Evolutionary conservation across 305 asterid genomes (phyloP).

Genomic region (Rubia tinctorum): DNA sequence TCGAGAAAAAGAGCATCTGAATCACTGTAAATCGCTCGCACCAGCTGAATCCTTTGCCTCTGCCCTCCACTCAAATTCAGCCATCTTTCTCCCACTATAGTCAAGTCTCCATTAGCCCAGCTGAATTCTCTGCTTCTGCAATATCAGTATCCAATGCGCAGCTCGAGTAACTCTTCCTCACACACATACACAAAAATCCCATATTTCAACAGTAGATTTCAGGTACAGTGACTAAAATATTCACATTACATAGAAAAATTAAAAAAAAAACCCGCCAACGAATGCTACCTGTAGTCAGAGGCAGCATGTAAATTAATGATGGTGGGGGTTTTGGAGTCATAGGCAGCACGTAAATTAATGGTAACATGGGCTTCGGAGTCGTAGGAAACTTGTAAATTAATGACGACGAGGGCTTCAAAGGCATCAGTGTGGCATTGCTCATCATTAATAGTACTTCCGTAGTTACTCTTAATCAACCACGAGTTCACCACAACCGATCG

Average conservation of each 20-base stretch:
- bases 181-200: background rate
- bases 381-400: too few species aligned
- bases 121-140: constrained; percentile 12
- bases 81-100: constrained; percentile 71
- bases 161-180: too few species aligned
- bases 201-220: background rate
- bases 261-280: background rate
- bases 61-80: constrained; percentile 77
- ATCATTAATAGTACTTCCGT: constrained; percentile 94
- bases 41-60: constrained; percentile 77
- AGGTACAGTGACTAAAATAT: background rate
- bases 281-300: constrained; percentile 73
- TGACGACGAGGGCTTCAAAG: too few species aligned
- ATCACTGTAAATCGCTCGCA: constrained; percentile 65
- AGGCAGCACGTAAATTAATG: constrained; percentile 36
- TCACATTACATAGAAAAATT: background rate
- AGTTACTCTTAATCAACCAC: constrained; percentile 97
- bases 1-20: constrained; percentile 65
- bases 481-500: constrained; percentile 97
- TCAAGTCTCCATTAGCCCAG: constrained; percentile 71
- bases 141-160: constrained; percentile 68
- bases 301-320: constrained; percentile 31
- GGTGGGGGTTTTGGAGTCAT: too few species aligned
- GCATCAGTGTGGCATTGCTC: constrained; percentile 99
- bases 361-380: constrained; percentile 74